phyloP scores from a whole-genome alignment of 495 filamentous ascomycete species.

The Thozetella sp. region DNA sequence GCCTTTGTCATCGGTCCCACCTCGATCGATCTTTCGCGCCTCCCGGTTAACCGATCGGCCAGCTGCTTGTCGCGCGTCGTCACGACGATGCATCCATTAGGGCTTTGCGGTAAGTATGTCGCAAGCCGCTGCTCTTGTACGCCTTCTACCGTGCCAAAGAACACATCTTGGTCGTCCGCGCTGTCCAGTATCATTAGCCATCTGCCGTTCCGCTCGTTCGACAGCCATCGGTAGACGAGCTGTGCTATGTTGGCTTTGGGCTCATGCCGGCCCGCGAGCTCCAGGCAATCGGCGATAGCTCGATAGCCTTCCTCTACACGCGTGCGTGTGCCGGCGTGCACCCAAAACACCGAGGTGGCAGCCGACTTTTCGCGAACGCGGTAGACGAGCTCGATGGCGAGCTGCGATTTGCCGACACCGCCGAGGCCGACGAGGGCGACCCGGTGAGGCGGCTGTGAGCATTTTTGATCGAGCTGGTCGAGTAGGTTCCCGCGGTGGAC shows the following conservation, averaged over 20 bases:
- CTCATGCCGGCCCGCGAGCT: constrained; percentile 35
- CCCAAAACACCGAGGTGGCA: constrained; percentile 39
- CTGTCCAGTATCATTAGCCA: constrained; percentile 50
- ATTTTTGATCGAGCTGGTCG: constrained; percentile 26
- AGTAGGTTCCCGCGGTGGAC: constrained; percentile 26
- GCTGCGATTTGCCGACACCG: constrained; percentile 21
- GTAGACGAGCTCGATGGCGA: constrained; percentile 39
- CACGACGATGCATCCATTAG: constrained; percentile 37
- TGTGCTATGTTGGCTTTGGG: constrained; percentile 31
- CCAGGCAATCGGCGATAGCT: constrained; percentile 32
- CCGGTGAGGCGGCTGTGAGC: constrained; percentile 16
- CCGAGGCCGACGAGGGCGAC: constrained; percentile 16
- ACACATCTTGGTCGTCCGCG: constrained; percentile 35
- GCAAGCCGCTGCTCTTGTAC: constrained; percentile 10
- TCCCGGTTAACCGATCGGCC: constrained; percentile 23
- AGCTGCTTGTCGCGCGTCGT: constrained; percentile 30
- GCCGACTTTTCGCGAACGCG: constrained; percentile 17
- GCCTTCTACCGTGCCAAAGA: constrained; percentile 10
- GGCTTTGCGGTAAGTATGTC: constrained; percentile 39
- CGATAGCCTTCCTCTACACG: constrained; percentile 37
- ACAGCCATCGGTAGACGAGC: constrained; percentile 38
- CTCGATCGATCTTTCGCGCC: constrained; percentile 12
- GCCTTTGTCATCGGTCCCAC: constrained; percentile 23
- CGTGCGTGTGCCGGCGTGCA: constrained; percentile 32
- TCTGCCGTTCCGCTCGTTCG: constrained; percentile 29